phyloP scores from a whole-genome alignment of 1,139 yeast species.

The Candida anutae region DNA sequence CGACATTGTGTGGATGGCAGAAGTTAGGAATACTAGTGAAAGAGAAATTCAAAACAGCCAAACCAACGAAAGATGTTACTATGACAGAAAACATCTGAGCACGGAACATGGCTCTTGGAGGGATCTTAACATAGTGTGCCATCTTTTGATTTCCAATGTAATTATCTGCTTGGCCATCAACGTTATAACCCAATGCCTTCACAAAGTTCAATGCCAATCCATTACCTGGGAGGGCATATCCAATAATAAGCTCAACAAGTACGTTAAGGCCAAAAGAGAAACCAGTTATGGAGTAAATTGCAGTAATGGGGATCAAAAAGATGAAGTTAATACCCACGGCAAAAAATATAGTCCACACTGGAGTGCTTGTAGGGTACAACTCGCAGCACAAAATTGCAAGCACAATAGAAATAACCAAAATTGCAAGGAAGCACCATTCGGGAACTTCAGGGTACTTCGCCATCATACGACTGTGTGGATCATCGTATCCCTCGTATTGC shows the following conservation, averaged over 20 bases:
- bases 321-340: constrained; percentile 14
- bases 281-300: constrained; percentile 12
- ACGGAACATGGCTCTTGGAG: constrained; percentile 27
- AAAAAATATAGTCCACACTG: constrained; percentile 19
- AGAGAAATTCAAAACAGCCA: constrained; percentile 24
- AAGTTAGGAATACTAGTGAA: constrained; percentile 17
- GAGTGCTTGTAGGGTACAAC: constrained; percentile 30
- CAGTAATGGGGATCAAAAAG: constrained; percentile 14
- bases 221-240: constrained; percentile 16
- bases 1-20: constrained; percentile 19
- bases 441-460: constrained; percentile 16
- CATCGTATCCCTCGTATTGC: constrained; percentile 12
- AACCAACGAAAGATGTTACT: constrained; percentile 17
- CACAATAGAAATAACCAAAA: constrained; percentile 13
- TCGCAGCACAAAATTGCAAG: constrained; percentile 18
- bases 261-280: constrained; percentile 13
- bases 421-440: constrained; percentile 13
- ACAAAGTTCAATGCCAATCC: constrained; percentile 14
- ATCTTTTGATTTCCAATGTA: constrained; percentile 29
- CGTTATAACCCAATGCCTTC: constrained; percentile 16
- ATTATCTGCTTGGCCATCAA: constrained; percentile 29
- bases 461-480: constrained; percentile 15
- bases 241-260: constrained; percentile 14
- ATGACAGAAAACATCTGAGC: constrained; percentile 25
- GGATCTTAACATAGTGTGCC: constrained; percentile 27